phyloP scores from a whole-genome alignment of 2,329 filamentous ascomycete genomes.

The Cytospora paraplurivora region DNA sequence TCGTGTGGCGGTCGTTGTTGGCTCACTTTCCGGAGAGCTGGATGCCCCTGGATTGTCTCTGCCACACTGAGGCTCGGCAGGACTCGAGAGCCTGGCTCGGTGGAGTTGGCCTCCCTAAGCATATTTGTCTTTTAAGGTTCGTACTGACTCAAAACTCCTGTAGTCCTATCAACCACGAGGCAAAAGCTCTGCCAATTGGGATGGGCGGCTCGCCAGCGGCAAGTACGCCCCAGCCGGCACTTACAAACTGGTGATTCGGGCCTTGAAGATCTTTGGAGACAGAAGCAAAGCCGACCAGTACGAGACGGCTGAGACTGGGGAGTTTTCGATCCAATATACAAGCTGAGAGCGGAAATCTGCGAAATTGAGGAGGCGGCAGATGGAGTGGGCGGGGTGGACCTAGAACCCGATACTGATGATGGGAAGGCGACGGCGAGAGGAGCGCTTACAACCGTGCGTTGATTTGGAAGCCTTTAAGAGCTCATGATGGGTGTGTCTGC shows the following conservation, averaged over 20 bases:
- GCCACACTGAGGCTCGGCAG: too few relatives aligned
- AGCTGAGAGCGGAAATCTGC: neutral
- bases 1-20: too few relatives aligned
- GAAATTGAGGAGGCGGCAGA: neutral
- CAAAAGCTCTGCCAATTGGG: constrained; percentile 39
- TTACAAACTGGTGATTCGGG: constrained; percentile 53
- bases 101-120: too few relatives aligned
- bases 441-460: too few relatives aligned
- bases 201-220: constrained; percentile 51
- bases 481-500: too few relatives aligned
- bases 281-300: constrained; percentile 47
- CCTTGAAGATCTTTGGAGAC: constrained; percentile 55
- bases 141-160: neutral
- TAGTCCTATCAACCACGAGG: constrained; percentile 39
- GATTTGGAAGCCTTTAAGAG: too few relatives aligned
- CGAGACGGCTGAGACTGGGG: constrained; percentile 45
- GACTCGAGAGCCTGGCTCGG: too few relatives aligned
- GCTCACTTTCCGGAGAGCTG: too few relatives aligned
- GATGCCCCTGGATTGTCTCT: too few relatives aligned
- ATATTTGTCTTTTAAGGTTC: neutral
- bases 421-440: too few relatives aligned
- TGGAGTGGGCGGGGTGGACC: neutral
- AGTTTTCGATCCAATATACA: constrained; percentile 50
- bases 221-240: constrained; percentile 50
- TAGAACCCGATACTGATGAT: too few relatives aligned